Percentiles rank a stretch among this genome's conserved stretches.
These are phyloP conservation scores for Gynochthodes officinalis DNA, from an alignment of 257 asterid genomes.

Conservation along the genomic window DNA sequence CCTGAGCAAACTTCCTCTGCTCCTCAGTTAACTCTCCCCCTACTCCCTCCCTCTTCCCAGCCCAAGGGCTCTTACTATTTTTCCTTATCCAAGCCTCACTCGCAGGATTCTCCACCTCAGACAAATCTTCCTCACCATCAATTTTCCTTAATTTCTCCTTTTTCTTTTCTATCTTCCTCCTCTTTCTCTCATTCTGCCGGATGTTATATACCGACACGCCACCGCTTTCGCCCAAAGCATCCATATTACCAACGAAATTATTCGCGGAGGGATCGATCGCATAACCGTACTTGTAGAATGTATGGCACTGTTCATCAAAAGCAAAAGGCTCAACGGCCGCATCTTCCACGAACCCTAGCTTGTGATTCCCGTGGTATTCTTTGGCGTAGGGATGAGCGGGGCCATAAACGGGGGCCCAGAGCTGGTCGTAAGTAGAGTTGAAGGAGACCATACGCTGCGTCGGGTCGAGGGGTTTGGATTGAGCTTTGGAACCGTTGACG, in stretches of 20 bases:
- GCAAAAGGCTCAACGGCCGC: slow-evolving; percentile 76
- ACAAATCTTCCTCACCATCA: slow-evolving; percentile 38
- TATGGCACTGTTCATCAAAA: slow-evolving; percentile 94
- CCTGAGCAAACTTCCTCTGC: slow-evolving; percentile 97
- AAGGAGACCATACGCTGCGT: slow-evolving; percentile 81
- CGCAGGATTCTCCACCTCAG: slow-evolving; percentile 69
- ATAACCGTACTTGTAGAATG: slow-evolving; percentile 83
- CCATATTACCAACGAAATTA: slow-evolving; percentile 70
- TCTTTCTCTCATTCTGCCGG: slow-evolving; percentile 77
- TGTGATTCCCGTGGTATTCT: slow-evolving; percentile 92
- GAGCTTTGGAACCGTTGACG: slow-evolving; percentile 55
- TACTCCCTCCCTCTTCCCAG: slow-evolving; percentile 79
- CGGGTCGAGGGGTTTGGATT: slow-evolving; percentile 77
- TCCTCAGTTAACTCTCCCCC: slow-evolving; percentile 86
- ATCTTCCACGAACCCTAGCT: slow-evolving; percentile 86
- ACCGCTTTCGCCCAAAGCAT: slow-evolving; percentile 44
- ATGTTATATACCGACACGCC: slow-evolving; percentile 82
- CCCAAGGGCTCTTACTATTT: slow-evolving; percentile 96
- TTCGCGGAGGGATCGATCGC: slow-evolving; percentile 90
- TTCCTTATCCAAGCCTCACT: slow-evolving; percentile 83
- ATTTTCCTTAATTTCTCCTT: slow-evolving; percentile 50
- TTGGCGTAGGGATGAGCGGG: slow-evolving; percentile 97
- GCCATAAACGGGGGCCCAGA: slow-evolving; percentile 89
- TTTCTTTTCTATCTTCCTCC: slow-evolving; percentile 75
- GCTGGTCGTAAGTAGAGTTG: slow-evolving; percentile 93